Base-by-base conservation (phyloP, 2,329 filamentous ascomycete genomes). In the Botrytis elliptica region DNA sequence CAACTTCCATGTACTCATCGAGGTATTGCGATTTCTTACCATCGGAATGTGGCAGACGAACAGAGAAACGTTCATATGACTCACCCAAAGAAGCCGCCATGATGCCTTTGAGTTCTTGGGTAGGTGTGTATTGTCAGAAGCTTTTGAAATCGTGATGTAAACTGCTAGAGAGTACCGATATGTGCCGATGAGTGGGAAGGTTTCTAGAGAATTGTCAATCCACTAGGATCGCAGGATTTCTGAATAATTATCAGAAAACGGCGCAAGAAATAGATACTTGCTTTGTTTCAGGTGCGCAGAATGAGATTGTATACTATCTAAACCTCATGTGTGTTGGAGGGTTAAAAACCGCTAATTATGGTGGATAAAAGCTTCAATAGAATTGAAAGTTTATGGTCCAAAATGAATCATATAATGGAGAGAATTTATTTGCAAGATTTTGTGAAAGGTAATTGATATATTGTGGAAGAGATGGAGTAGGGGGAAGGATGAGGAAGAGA, bases 1-100 rank as follows among this genome's bases (percentile, higher is more conserved):
- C 63, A 29, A 72, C 29, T 68, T 72, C 29, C 63, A 72, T 72
- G 14, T 52, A 72, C 46, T 72, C 70, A 18, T 72, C 62, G 3
- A 67, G 6, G 20, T 72, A 60, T n/a, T 60, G 40, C 25, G 29
- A 33, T 38, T 29, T 29, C 8, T 16, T 55, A 4, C 8, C 4
- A 16, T 16, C 38, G 12, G 22, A 18, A 40, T n/a, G 3, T 4
- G 36, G 36, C 4, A 55, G 65, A 20, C 55, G 65, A 25, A 63
- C 12, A 12, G 71, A 62, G 18, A 62, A 70, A 1, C 71, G 44
- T n/a, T 73, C 64, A 55, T 44, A 52, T 18, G n/a, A 70, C 12
- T n/a, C 22, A 22, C 72, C 49, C 20, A 70, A 73, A 38, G 22
- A 33, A 12, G 60, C 49, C 7, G 33, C 38, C 62, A 59, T 57